phyloP scores from a whole-genome alignment of 2,329 filamentous ascomycete species.

The Nemania sp. region DNA sequence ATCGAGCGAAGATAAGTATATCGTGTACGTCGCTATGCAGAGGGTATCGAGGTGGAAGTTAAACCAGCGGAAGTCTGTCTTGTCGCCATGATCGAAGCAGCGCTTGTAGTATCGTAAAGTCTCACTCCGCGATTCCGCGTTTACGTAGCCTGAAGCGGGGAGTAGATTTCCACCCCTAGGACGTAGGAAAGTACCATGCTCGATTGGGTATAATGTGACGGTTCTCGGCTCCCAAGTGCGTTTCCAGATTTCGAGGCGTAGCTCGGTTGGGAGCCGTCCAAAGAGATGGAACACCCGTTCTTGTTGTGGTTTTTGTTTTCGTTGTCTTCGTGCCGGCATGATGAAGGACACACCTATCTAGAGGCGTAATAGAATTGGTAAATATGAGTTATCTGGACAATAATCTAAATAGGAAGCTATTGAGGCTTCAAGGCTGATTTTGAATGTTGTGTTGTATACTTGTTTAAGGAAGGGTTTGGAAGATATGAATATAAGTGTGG shows the following conservation, averaged over 20 bases:
- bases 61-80: constrained; percentile 24
- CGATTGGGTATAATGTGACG: constrained; percentile 1
- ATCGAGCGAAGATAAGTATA: neutral
- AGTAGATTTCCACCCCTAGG: neutral
- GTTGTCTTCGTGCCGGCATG: neutral
- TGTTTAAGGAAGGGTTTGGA: no score
- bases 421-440: no score
- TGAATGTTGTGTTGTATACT: no score
- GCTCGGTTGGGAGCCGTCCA: constrained; percentile 11
- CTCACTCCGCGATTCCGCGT: constrained; percentile 17
- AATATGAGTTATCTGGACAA: no score
- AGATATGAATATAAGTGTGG: no score
- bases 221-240: constrained; percentile 20
- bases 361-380: no score
- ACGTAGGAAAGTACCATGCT: neutral
- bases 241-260: constrained; percentile 10
- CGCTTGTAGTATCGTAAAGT: constrained; percentile 22
- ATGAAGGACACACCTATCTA: neutral
- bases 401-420: no score
- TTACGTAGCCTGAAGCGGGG: constrained; percentile 23
- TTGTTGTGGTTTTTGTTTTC: neutral
- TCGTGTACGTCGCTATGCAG: neutral
- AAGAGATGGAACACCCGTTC: constrained; percentile 18
- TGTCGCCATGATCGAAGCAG: constrained; percentile 7
- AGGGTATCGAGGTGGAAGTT: constrained; percentile 25